Percentiles rank a stretch among this genome's conserved stretches.
These are phyloP conservation scores for Oryza nivara DNA, from an alignment of 176 grass and related monocot genomes.

Conservation along the genomic window DNA sequence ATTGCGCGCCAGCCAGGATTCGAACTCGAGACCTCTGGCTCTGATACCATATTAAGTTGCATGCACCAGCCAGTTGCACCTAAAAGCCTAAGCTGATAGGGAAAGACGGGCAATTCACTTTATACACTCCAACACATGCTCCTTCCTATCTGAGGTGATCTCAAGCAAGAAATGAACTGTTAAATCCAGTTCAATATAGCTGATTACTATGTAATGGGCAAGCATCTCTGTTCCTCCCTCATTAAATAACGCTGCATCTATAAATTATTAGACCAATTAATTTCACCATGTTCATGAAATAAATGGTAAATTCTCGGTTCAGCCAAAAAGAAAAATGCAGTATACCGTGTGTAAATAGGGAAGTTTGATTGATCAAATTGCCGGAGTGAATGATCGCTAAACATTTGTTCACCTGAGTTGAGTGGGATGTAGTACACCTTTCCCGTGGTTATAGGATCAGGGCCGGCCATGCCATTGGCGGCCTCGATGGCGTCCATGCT, in stretches of 20 bases:
- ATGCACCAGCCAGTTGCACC: no score
- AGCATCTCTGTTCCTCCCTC: background rate
- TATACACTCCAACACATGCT: background rate
- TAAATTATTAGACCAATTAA: background rate
- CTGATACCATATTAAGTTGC: no score
- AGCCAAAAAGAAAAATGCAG: background rate
- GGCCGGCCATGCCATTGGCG: constrained; percentile 80
- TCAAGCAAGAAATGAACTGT: constrained; percentile 4
- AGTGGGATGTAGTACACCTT: constrained; percentile 91
- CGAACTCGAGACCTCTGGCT: no score
- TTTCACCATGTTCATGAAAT: constrained; percentile 22
- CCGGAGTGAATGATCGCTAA: constrained; percentile 18
- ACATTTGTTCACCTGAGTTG: constrained; percentile 74
- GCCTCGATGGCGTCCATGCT: constrained; percentile 99
- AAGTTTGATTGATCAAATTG: constrained; percentile 4
- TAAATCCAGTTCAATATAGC: background rate
- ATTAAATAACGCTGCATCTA: constrained; percentile 10
- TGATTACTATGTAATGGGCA: background rate
- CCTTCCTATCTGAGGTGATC: background rate
- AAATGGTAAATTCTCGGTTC: background rate
- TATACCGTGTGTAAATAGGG: background rate
- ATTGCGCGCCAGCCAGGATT: no score
- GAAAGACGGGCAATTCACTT: no score
- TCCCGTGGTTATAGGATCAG: constrained; percentile 55
- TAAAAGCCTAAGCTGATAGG: no score